phyloP scores from a whole-genome alignment of 225 moss, liverwort and hornwort genomes.

The Marchantia paleacea region DNA sequence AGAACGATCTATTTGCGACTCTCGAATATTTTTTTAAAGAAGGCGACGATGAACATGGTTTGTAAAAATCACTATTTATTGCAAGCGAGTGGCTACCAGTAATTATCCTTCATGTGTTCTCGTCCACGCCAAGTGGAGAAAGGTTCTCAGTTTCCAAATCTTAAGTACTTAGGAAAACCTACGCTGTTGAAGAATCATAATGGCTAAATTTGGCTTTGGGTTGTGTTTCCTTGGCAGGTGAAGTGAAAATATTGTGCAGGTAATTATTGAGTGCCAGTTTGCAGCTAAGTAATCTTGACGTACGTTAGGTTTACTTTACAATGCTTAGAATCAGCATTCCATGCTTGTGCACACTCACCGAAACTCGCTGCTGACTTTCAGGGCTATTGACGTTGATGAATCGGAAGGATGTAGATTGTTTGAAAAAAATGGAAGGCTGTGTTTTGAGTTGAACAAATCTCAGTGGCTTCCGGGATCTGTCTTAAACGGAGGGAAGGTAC shows the following conservation, averaged over 20 bases:
- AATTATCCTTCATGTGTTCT: background rate
- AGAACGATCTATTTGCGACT: conserved; percentile 55
- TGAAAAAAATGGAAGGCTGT: conserved; percentile 24
- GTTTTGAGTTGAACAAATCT: conserved; percentile 53
- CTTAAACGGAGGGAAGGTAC: conserved; percentile 47
- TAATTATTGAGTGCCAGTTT: background rate
- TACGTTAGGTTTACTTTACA: no score
- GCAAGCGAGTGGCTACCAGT: background rate
- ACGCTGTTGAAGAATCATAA: no score
- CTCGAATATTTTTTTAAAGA: conserved; percentile 68
- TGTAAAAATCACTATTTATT: background rate
- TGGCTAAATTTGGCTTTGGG: background rate
- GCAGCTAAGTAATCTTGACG: background rate
- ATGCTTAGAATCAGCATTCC: background rate
- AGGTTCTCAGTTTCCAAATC: background rate
- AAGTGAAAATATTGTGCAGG: conserved; percentile 58
- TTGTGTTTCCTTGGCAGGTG: conserved; percentile 39
- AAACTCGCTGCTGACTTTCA: conserved; percentile 18
- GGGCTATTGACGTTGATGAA: conserved; percentile 53
- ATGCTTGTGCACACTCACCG: background rate
- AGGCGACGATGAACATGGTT: conserved; percentile 52
- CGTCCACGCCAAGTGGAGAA: background rate
- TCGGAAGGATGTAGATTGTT: conserved; percentile 47
- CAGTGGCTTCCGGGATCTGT: conserved; percentile 39
- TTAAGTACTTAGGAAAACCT: background rate